phyloP scores from a whole-genome alignment of 176 grass and related monocot species.

The Oryza punctata region DNA sequence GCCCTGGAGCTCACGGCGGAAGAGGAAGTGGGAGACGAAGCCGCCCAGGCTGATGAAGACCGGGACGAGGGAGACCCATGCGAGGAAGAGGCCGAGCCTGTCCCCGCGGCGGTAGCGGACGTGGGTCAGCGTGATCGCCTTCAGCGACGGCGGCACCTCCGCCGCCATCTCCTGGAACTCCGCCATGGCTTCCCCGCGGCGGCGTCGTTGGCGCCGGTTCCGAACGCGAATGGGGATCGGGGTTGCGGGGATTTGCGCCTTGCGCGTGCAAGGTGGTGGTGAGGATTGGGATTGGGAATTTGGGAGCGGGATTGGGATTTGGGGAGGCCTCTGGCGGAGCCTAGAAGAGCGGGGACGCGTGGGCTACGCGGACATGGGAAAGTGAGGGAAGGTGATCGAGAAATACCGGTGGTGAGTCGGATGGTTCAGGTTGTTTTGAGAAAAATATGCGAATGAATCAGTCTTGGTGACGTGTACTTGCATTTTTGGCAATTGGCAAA shows the following conservation, averaged over 20 bases:
- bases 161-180: slow-evolving; percentile 66
- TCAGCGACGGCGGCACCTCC: slow-evolving; percentile 55
- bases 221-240: not conserved
- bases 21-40: slow-evolving; percentile 95
- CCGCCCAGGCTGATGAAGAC: slow-evolving; percentile 96
- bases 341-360: not conserved
- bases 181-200: slow-evolving; percentile 1
- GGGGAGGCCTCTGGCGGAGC: not conserved
- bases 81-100: slow-evolving; percentile 72
- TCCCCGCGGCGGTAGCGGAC: slow-evolving; percentile 84
- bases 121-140: slow-evolving; percentile 90
- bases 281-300: not conserved
- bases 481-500: not conserved
- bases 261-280: not conserved
- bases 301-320: too few species aligned
- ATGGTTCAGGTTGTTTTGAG: not conserved
- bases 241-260: not conserved
- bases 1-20: slow-evolving; percentile 92
- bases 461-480: not conserved
- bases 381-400: not conserved
- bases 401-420: not conserved
- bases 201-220: too few species aligned
- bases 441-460: not conserved
- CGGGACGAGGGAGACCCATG: slow-evolving; percentile 93
- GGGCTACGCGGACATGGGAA: not conserved